Base-by-base conservation (phyloP, 352 stramenopile genomes). In the Phytophthora vignae region DNA sequence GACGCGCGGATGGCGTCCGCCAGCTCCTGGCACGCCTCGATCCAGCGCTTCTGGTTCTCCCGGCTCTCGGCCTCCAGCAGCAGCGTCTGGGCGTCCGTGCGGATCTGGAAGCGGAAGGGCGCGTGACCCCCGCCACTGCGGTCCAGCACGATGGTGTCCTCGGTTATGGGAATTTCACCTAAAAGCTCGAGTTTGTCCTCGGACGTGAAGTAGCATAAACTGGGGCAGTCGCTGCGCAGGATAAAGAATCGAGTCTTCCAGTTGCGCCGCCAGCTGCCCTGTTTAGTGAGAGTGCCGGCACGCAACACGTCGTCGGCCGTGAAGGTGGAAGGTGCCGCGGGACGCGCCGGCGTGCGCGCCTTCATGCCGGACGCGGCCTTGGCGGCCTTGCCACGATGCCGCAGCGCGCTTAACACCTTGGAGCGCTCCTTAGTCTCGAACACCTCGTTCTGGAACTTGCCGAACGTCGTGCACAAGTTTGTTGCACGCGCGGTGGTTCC, bases 211-310 rank as follows among this genome's bases (percentile, higher is more conserved):
- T 96, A 96, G 64, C 84, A 89, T 31, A 96, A 74, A 56, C 83
- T 88, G 52, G 89, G 89, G 19, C 80, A 86, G 61, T 96, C 87
- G 36, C 79, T 83, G 4, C 89, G 85, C 48, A 96, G 48, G 46
- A 96, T 90, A 61, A 94, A 96, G 64, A 94, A 96, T 7, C 89
- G 78, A 64, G 76, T 87, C 71, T 96, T 96, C 89, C 89, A 96
- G 75, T 96, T 96, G 67, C 88, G 87, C 5, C 89, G 79, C 89
- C 89, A 96, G 15, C 87, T 94, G 15, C 89, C 89, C 59, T 94
- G 85, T 55, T 96, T 96, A 9, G 81, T 91, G 8, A 94, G 69
- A 25, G 77, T 87, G 22, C 87, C 87, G 9, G 78, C 76, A 14
- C 83, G 81, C 14, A 93, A 52, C 10, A 93, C 80, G 57, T 90